phyloP scores from a whole-genome alignment of 1,284 basidiomycete species.

The Tilletiaria anomala region DNA sequence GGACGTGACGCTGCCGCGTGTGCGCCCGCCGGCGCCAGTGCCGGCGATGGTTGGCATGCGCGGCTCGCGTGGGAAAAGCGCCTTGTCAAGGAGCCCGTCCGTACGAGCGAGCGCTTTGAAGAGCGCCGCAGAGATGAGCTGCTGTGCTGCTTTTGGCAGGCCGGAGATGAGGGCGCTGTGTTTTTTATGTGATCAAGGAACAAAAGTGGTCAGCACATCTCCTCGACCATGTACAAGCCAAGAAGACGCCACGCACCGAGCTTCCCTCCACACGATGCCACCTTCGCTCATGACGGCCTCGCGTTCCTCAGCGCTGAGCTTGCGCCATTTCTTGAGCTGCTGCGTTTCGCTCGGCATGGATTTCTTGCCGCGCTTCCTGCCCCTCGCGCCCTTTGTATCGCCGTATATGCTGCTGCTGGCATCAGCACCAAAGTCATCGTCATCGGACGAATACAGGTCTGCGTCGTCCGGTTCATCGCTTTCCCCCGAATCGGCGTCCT shows the following conservation, averaged over 20 bases:
- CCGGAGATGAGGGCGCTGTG: too few species aligned
- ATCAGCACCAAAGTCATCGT: constrained; percentile 5
- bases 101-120: constrained; percentile 9
- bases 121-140: constrained; percentile 3
- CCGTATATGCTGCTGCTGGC: constrained; percentile 4
- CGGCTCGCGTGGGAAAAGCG: constrained; percentile 10
- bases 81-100: constrained; percentile 10
- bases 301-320: constrained; percentile 11
- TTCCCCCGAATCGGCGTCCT: too few species aligned
- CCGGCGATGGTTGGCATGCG: constrained; percentile 5
- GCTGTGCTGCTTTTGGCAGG: neutral
- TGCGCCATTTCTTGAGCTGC: constrained; percentile 13
- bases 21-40: neutral
- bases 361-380: constrained; percentile 7
- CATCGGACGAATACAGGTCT: constrained; percentile 7
- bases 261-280: constrained; percentile 18
- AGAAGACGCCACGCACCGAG: constrained; percentile 12
- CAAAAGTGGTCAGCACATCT: too few species aligned
- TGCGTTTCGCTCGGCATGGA: constrained; percentile 11
- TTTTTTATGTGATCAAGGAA: too few species aligned
- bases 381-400: constrained; percentile 3
- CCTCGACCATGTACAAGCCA: too few species aligned
- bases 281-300: constrained; percentile 16
- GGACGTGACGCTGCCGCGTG: neutral
- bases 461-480: too few species aligned